These are phyloP conservation scores for Penicillium tannophilum DNA, from an alignment of 495 filamentous ascomycete genomes.

Conservation along the genomic window DNA sequence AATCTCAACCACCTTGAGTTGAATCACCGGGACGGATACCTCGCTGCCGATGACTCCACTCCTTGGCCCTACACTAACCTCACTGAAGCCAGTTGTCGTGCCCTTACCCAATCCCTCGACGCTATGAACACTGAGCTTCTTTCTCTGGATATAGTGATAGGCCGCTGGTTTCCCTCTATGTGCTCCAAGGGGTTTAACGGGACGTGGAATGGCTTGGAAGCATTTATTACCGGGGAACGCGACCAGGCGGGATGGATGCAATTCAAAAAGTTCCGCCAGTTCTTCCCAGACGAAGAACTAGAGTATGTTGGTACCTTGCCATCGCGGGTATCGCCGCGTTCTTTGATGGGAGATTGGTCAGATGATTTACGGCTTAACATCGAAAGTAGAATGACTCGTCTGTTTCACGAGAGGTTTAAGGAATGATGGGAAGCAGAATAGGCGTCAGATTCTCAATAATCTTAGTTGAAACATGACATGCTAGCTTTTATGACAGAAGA, in stretches of 20 bases:
- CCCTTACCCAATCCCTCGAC: neutral
- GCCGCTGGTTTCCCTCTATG: neutral
- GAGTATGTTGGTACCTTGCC: neutral
- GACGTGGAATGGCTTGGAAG: accelerated
- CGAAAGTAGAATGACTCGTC: neutral
- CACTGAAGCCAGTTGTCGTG: neutral
- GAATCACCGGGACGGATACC: neutral
- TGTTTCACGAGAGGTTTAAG: neutral
- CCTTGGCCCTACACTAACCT: neutral
- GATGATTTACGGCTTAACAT: neutral
- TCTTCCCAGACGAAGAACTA: neutral
- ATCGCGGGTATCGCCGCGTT: neutral
- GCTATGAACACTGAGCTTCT: neutral
- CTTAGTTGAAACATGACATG: too few species aligned
- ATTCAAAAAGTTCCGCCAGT: neutral
- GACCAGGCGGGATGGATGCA: neutral
- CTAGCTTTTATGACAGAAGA: too few species aligned
- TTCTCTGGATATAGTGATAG: neutral
- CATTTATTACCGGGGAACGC: neutral
- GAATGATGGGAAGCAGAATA: too few species aligned
- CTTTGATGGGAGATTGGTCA: neutral
- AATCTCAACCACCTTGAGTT: neutral
- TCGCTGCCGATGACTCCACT: neutral
- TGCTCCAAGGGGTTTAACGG: too few species aligned
- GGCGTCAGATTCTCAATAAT: too few species aligned